Conservation (phyloP, 1,284 basidiomycete genomes). For the Irpex rosettiformis region DNA sequence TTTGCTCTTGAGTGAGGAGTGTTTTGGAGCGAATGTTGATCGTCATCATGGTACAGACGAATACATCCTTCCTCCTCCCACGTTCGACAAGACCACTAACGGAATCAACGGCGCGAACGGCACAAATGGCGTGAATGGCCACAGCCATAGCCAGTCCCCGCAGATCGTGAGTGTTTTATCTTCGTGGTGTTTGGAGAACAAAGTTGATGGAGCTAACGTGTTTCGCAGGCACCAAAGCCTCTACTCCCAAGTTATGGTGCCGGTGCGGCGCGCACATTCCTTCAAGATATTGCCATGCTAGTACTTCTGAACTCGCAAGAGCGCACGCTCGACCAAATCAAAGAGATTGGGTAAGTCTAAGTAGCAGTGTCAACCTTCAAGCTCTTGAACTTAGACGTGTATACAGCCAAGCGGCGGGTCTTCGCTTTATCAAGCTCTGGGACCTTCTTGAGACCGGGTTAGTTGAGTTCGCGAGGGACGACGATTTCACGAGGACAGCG, state of each 20-base stretch:
- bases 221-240: constrained; percentile 30
- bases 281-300: constrained; percentile 31
- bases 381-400: constrained; percentile 16
- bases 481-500: neutral
- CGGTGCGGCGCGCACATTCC: constrained; percentile 27
- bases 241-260: constrained; percentile 34
- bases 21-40: constrained; percentile 9
- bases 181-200: neutral
- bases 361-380: neutral
- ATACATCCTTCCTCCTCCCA: constrained; percentile 12
- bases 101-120: neutral
- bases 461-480: constrained; percentile 4
- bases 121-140: neutral
- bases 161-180: neutral
- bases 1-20: too few relatives aligned
- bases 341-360: constrained; percentile 28
- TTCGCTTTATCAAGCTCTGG: constrained; percentile 31
- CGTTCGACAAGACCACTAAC: neutral
- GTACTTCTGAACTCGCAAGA: constrained; percentile 29
- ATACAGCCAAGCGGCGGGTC: constrained; percentile 13
- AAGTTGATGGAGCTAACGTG: neutral
- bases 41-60: constrained; percentile 15
- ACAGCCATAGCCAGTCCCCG: neutral
- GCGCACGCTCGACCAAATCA: constrained; percentile 27
- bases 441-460: constrained; percentile 18